Percentiles rank a stretch among this genome's conserved stretches.
Conservation (phyloP, 495 filamentous ascomycete species). For the Xylaria scruposa region DNA sequence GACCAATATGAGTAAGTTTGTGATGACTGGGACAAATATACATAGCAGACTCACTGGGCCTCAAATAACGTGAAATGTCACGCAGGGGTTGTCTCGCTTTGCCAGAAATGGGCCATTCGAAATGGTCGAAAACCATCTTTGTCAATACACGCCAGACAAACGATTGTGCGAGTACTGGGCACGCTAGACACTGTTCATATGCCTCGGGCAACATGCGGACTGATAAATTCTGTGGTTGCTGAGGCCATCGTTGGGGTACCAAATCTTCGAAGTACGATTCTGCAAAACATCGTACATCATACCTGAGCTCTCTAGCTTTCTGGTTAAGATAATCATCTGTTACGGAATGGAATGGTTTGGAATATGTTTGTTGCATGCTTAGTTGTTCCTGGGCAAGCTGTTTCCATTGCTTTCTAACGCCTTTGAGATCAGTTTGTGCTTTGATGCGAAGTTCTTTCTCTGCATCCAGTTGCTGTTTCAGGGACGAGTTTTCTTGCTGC, state of each 20-base stretch:
- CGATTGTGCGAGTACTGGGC: background rate
- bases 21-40: background rate
- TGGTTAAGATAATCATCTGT: conserved; percentile 12
- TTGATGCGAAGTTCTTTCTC: background rate
- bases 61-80: background rate
- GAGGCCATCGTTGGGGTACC: background rate
- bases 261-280: conserved; percentile 9
- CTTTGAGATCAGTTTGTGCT: background rate
- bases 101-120: background rate
- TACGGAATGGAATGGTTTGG: conserved; percentile 8
- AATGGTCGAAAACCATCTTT: background rate
- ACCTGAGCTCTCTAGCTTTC: background rate
- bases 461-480: background rate
- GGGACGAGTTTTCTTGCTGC: background rate
- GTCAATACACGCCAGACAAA: conserved; percentile 3
- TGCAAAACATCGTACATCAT: conserved; percentile 5
- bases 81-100: background rate
- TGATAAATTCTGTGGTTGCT: background rate
- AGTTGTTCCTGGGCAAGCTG: conserved; percentile 2
- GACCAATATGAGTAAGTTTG: background rate
- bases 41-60: background rate
- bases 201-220: background rate
- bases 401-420: background rate
- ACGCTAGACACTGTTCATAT: background rate
- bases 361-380: background rate